phyloP scores from a whole-genome alignment of 495 filamentous ascomycete species.

The Penicillium steckii region DNA sequence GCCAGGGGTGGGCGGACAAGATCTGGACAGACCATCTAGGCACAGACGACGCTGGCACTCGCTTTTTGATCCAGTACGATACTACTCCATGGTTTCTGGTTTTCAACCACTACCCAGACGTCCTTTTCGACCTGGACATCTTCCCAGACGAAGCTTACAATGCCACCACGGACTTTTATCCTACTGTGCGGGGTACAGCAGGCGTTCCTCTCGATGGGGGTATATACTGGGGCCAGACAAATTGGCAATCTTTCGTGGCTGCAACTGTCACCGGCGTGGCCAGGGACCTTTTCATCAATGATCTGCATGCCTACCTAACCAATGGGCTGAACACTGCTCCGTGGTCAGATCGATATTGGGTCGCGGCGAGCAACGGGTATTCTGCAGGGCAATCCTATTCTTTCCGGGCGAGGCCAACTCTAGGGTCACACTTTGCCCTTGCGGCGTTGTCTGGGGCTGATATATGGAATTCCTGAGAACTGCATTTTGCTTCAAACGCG shows the following conservation, averaged over 20 bases:
- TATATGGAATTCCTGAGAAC: neutral
- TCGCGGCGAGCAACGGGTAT: constrained; percentile 9
- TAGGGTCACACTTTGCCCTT: constrained; percentile 22
- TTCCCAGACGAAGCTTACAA: constrained; percentile 35
- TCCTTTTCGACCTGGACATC: constrained; percentile 34
- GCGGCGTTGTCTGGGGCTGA: constrained; percentile 12
- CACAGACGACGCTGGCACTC: constrained; percentile 32
- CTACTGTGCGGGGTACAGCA: constrained; percentile 23
- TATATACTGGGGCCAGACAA: constrained; percentile 38
- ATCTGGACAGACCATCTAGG: constrained; percentile 40
- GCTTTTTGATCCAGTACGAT: constrained; percentile 39
- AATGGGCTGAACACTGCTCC: constrained; percentile 41
- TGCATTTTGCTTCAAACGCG: too few species aligned
- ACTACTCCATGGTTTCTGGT: constrained; percentile 33
- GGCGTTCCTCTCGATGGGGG: constrained; percentile 33
- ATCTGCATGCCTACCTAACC: constrained; percentile 36
- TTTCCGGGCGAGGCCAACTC: constrained; percentile 20
- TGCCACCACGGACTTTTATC: constrained; percentile 35
- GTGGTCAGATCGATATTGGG: constrained; percentile 38
- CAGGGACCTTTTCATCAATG: constrained; percentile 28
- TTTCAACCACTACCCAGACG: constrained; percentile 42
- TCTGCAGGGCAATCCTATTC: constrained; percentile 14
- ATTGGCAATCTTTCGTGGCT: constrained; percentile 36
- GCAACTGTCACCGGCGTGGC: constrained; percentile 23
- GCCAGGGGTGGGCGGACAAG: constrained; percentile 31